Evolutionary conservation across 495 filamentous ascomycete genomes (phyloP).

Genomic region (Sphaerosporella brunnea): DNA sequence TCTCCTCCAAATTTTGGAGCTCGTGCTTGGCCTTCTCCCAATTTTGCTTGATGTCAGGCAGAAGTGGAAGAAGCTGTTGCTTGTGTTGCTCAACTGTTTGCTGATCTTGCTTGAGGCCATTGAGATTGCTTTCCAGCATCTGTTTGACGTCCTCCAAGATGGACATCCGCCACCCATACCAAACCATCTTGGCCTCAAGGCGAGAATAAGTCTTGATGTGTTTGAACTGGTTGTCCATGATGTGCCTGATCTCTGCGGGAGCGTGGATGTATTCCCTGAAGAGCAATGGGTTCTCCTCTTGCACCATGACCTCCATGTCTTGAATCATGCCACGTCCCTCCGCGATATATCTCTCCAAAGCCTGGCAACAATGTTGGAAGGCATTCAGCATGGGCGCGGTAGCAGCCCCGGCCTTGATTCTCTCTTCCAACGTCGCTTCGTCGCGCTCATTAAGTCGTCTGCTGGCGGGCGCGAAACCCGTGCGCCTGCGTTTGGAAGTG

Average conservation of each 20-base stretch:
- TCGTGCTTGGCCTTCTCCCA: conserved; percentile 35
- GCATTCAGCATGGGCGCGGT: conserved; percentile 83
- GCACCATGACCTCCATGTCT: conserved; percentile 73
- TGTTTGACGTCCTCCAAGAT: conserved; percentile 68
- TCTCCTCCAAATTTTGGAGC: conserved; percentile 38
- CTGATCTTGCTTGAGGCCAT: conserved; percentile 63
- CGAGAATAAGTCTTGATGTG: conserved; percentile 87
- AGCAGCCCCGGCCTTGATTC: conserved; percentile 76
- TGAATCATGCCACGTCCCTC: conserved; percentile 74
- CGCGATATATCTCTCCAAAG: conserved; percentile 85
- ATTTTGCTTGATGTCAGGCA: conserved; percentile 47
- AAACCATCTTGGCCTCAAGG: conserved; percentile 76
- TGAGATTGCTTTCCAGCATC: conserved; percentile 51
- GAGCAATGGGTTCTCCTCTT: conserved; percentile 70
- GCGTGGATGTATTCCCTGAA: conserved; percentile 83
- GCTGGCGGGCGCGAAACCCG: conserved; percentile 35
- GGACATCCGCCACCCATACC: conserved; percentile 96
- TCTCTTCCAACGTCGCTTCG: conserved; percentile 46
- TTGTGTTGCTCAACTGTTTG: conserved; percentile 48
- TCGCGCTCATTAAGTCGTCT: conserved; percentile 29
- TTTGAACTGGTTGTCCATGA: conserved; percentile 94
- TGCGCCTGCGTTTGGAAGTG: conserved; percentile 68
- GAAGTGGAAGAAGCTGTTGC: conserved; percentile 39
- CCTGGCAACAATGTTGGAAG: conserved; percentile 85
- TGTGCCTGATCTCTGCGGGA: conserved; percentile 57